Conservation (phyloP, 73 alveolate species). For the Paramecium sonneborni region DNA sequence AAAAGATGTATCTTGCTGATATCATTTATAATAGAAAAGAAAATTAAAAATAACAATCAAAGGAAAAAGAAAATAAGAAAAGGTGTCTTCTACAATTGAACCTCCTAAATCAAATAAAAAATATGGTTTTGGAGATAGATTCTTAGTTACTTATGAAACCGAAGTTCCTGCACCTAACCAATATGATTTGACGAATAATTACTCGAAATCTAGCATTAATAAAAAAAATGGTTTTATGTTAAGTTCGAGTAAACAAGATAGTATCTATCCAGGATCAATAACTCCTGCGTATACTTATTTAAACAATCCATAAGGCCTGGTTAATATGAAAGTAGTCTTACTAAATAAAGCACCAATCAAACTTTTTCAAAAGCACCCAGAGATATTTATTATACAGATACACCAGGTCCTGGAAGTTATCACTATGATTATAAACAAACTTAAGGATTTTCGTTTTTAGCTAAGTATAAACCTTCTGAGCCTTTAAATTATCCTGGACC, state of each 20-base stretch:
- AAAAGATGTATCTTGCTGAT: background rate
- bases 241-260: background rate
- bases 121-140: conserved; percentile 30
- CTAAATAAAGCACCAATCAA: background rate
- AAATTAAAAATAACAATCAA: background rate
- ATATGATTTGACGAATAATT: background rate
- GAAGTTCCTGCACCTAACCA: background rate
- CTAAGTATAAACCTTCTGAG: background rate
- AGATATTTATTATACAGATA: background rate
- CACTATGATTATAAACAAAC: background rate
- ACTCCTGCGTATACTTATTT: conserved; percentile 31
- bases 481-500: conserved; percentile 16
- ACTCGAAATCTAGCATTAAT: background rate
- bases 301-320: conserved; percentile 16
- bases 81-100: background rate
- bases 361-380: background rate
- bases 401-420: conserved; percentile 39
- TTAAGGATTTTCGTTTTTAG: background rate
- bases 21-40: background rate
- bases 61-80: background rate
- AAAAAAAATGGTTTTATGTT: conserved; percentile 16
- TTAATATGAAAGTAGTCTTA: background rate
- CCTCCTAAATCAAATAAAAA: background rate
- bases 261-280: background rate
- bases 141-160: background rate